Evolutionary conservation across 495 filamentous ascomycete genomes (phyloP), one percentile per base, ranked within the genome.

Genomic region (Tuber umbilicatum): DNA sequence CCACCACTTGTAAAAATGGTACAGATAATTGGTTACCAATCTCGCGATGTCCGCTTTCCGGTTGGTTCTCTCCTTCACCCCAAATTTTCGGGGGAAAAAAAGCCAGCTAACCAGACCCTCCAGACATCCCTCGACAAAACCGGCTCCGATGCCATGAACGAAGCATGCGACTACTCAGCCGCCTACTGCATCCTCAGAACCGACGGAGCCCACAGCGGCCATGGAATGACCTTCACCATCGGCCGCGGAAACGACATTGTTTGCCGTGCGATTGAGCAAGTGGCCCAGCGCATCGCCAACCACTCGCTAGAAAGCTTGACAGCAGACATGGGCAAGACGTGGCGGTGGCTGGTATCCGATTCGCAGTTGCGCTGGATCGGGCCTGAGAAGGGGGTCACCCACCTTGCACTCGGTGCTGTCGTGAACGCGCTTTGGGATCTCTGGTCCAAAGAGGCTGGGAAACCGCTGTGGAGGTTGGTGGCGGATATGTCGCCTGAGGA

Each of bases 201-300:
- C 2, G 90, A 96, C 82, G 70, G 69, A n/a, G 89, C 90, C 0
- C 86, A 89, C 83, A 85, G 86, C 21, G 94, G 94, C 69, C 94
- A 97, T 81, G 93, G 93, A 81, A 97, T 97, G 94, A 97, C 94
- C 78, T 97, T 97, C 87, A 97, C 94, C 47, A 97, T 97, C 79
- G 94, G 94, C 83, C 92, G 94, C 76, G 94, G 94, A 77, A 97
- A 97, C 85, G 93, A 97, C 84, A 90, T 97, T 75, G 93, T 97
- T 83, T 95, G 93, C 86, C 83, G 88, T 45, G 94, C 94, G 73
- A 97, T 97, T 83, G 84, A 88, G 77, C 87, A 91, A 81, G 85
- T 97, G 17, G 90, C 91, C 45, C 87, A 89, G 43, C 91, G 93
- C 71, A 86, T 97, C 74, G 85, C 88, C 40, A 89, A 88, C 79